Conservation (phyloP, 1,284 basidiomycete species). For the Moniliophthora roreri region DNA sequence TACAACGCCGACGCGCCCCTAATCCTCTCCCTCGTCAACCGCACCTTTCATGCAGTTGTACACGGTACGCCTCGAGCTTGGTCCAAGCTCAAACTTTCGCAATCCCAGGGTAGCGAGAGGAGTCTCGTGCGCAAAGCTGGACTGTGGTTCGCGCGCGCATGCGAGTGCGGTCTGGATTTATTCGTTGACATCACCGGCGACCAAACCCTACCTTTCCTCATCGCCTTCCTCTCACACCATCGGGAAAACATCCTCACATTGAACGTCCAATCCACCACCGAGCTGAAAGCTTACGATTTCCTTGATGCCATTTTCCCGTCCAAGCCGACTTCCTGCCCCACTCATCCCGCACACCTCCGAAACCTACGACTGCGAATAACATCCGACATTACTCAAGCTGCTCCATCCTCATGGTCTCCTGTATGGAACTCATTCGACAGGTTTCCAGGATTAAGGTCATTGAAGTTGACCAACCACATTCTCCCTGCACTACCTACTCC, state of each 20-base stretch:
- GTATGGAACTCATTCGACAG: slow-evolving; percentile 15
- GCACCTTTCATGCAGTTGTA: slow-evolving; percentile 5
- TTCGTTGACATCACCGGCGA: slow-evolving; percentile 11
- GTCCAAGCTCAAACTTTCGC: slow-evolving; percentile 11
- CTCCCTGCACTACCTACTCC: slow-evolving; percentile 13
- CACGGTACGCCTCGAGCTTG: slow-evolving; percentile 10
- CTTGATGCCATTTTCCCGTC: slow-evolving; percentile 14
- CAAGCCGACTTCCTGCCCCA: slow-evolving; percentile 1
- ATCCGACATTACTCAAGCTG: slow-evolving; percentile 7
- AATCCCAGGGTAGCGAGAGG: slow-evolving; percentile 3
- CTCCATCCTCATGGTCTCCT: slow-evolving; percentile 15
- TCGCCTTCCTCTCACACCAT: slow-evolving; percentile 13
- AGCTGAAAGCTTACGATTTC: slow-evolving; percentile 13
- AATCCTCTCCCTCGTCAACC: slow-evolving; percentile 10
- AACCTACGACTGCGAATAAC: slow-evolving; percentile 12
- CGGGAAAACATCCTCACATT: slow-evolving; percentile 9
- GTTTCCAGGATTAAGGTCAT: slow-evolving; percentile 11
- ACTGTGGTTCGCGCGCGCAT: slow-evolving; percentile 11
- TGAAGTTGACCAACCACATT: slow-evolving; percentile 16
- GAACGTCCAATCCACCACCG: slow-evolving; percentile 14
- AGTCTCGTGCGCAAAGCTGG: slow-evolving; percentile 14
- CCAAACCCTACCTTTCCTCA: slow-evolving; percentile 9
- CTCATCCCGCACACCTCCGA: slow-evolving; percentile 12
- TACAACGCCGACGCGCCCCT: slow-evolving; percentile 16
- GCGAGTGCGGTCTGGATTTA: slow-evolving; percentile 12